These are phyloP conservation scores for Lonicera japonica DNA, from an alignment of 129 eudicot species.

Conservation along the genomic window DNA sequence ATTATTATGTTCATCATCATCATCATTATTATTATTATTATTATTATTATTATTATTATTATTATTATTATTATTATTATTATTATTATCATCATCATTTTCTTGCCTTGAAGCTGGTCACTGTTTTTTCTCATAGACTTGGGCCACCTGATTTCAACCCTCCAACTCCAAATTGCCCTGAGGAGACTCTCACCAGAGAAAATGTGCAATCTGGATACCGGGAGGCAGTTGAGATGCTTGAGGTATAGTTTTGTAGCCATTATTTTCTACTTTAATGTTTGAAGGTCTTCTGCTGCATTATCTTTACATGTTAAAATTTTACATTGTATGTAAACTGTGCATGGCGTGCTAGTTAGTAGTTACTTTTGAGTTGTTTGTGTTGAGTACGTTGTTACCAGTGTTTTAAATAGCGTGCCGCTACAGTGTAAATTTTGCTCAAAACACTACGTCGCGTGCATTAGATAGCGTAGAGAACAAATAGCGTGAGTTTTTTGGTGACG, in stretches of 20 bases:
- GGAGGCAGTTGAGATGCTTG: conserved; percentile 96
- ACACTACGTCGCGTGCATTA: no score
- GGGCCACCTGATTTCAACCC: conserved; percentile 97
- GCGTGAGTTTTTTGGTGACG: no score
- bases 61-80: not conserved
- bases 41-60: not conserved
- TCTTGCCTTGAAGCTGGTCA: not conserved
- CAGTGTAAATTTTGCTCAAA: no score
- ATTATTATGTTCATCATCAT: not conserved
- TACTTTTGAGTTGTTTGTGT: no score
- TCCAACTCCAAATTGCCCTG: conserved; percentile 79
- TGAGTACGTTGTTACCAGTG: no score
- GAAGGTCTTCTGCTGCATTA: not conserved
- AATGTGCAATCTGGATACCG: conserved; percentile 90
- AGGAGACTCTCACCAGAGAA: conserved; percentile 88
- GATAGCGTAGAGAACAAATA: no score
- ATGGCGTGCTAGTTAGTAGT: not conserved
- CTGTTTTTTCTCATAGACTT: conserved; percentile 42
- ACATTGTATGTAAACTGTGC: not conserved
- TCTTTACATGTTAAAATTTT: not conserved
- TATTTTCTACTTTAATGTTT: not conserved
- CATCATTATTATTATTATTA: not conserved
- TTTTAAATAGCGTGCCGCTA: no score
- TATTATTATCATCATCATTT: not conserved
- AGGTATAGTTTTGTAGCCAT: conserved; percentile 39